Conservation (phyloP, 345 rosid species). For the Trapa incisa region DNA sequence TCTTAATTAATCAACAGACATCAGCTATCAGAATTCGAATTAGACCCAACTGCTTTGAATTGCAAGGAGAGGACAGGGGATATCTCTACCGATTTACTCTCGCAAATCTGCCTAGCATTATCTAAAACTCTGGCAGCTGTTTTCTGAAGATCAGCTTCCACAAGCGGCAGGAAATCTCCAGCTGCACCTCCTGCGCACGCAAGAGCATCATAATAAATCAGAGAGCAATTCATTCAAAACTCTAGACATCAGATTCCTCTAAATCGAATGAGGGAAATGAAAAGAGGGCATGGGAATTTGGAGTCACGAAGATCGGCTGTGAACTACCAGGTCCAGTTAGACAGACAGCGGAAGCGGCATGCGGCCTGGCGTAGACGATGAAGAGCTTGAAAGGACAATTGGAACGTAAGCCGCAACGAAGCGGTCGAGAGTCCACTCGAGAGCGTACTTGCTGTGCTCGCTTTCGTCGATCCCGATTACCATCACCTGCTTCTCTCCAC, state of each 20-base stretch:
- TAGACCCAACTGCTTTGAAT: neutral
- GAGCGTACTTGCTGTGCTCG: constrained; percentile 49
- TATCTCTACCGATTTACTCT: constrained; percentile 38
- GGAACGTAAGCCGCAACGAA: constrained; percentile 49
- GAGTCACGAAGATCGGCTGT: neutral
- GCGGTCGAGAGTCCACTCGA: constrained; percentile 74
- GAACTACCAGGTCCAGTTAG: constrained; percentile 65
- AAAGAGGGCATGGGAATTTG: neutral
- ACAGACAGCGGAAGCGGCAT: constrained; percentile 43
- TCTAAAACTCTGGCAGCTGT: constrained; percentile 53
- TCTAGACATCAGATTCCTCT: too few species aligned
- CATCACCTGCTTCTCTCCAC: constrained; percentile 23
- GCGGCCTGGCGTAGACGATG: constrained; percentile 68
- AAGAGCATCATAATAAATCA: neutral
- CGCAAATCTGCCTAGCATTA: constrained; percentile 49
- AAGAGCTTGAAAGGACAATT: constrained; percentile 62
- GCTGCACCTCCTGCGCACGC: constrained; percentile 39
- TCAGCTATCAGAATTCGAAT: too few species aligned
- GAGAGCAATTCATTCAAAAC: neutral
- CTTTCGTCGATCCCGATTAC: constrained; percentile 35
- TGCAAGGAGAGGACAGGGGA: neutral
- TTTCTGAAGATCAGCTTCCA: constrained; percentile 70
- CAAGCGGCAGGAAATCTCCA: constrained; percentile 40
- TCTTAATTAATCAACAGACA: too few species aligned
- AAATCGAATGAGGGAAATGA: too few species aligned